Percentiles rank a stretch among this genome's conserved stretches.
phyloP scores from a whole-genome alignment of 768 basidiomycete genomes.

The Xerocomellus dryophilus region DNA sequence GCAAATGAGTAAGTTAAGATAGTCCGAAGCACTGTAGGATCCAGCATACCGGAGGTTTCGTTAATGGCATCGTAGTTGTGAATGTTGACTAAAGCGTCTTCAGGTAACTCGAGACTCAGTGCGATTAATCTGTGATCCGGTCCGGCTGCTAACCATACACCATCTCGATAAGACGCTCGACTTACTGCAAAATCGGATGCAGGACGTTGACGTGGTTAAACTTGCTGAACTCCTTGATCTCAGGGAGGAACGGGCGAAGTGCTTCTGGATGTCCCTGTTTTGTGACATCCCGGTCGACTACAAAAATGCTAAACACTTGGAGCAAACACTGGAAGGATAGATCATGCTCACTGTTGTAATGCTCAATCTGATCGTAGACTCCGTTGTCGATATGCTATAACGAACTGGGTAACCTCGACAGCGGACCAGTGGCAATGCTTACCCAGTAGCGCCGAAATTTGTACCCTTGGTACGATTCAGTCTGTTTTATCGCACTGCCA shows the following conservation, averaged over 20 bases:
- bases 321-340: neutral
- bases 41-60: constrained; percentile 40
- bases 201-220: constrained; percentile 54
- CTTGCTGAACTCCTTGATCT: constrained; percentile 48
- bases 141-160: neutral
- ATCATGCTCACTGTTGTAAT: constrained; percentile 52
- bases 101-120: constrained; percentile 51
- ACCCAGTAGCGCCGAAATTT: constrained; percentile 52
- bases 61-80: constrained; percentile 43
- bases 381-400: constrained; percentile 58
- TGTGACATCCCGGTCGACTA: constrained; percentile 51
- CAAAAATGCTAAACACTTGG: neutral
- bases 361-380: constrained; percentile 62
- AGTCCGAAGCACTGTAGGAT: neutral
- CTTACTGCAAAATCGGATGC: constrained; percentile 45
- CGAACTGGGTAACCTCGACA: neutral
- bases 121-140: constrained; percentile 42
- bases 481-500: constrained; percentile 40
- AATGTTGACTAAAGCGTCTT: constrained; percentile 46
- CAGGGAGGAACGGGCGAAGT: constrained; percentile 49
- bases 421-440: neutral
- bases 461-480: constrained; percentile 51
- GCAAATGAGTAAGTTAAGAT: neutral
- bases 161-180: neutral
- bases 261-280: constrained; percentile 48